A percentile compares a stretch with the other conserved stretches of the same genome.
Evolutionary conservation across 176 grass and related monocot species (phyloP).

Genomic region (Thinopyrum elongatum): DNA sequence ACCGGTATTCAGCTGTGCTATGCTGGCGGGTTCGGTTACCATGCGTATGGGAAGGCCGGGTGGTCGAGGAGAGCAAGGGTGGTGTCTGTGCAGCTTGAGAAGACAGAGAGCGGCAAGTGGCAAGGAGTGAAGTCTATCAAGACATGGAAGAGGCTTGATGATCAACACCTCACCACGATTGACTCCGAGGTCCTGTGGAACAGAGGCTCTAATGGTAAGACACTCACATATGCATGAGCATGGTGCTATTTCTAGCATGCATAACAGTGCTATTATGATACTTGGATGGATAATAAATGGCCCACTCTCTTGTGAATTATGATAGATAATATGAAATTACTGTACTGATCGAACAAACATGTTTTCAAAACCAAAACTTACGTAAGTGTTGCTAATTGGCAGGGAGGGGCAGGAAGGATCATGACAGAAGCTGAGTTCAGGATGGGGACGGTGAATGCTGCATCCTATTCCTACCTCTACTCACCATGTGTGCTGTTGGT

Average conservation of each 20-base stretch:
- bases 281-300: no score
- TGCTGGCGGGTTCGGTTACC: conserved; percentile 95
- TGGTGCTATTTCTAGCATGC: background rate
- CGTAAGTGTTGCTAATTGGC: conserved; percentile 27
- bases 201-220: conserved; percentile 63
- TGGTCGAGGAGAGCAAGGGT: conserved; percentile 94
- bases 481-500: background rate
- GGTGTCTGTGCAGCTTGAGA: conserved; percentile 77
- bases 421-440: conserved; percentile 36
- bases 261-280: background rate
- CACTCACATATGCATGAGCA: background rate
- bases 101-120: conserved; percentile 60
- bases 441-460: background rate
- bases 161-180: conserved; percentile 69
- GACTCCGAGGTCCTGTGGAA: conserved; percentile 90
- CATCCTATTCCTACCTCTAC: background rate
- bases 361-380: conserved; percentile 6
- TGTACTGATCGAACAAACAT: background rate
- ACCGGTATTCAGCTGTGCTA: conserved; percentile 80
- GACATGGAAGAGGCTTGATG: conserved; percentile 96
- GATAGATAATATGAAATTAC: background rate
- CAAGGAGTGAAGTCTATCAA: conserved; percentile 86
- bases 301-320: no score
- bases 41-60: conserved; percentile 90
- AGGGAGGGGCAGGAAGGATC: conserved; percentile 57